phyloP scores from a whole-genome alignment of 306 rosid species.

The Coriaria nepalensis region DNA sequence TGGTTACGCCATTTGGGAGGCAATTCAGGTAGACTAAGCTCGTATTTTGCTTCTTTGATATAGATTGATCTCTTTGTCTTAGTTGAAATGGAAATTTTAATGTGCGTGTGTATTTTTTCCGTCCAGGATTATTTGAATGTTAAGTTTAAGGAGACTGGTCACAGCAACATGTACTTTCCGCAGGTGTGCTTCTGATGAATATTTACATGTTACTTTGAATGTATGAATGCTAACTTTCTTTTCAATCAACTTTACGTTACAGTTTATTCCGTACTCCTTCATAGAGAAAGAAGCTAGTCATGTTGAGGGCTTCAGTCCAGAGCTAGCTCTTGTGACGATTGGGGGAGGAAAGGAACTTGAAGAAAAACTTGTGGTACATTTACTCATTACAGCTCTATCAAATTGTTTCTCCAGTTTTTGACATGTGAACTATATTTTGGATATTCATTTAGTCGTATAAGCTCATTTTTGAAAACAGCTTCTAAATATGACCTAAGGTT shows the following conservation, averaged over 20 bases:
- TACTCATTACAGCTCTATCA: conserved; percentile 4
- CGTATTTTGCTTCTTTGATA: neutral
- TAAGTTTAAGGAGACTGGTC: conserved; percentile 93
- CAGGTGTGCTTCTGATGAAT: conserved; percentile 35
- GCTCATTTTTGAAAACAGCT: conserved; percentile 9
- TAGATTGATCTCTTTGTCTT: neutral
- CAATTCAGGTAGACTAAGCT: conserved; percentile 51
- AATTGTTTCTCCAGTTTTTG: neutral
- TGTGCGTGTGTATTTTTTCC: neutral
- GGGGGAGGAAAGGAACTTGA: conserved; percentile 99
- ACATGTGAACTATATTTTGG: neutral
- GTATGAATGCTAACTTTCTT: neutral
- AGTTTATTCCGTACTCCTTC: conserved; percentile 91
- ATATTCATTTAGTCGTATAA: conserved; percentile 1
- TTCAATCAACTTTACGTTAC: conserved; percentile 15
- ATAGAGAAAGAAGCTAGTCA: conserved; percentile 99
- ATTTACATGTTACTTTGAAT: neutral
- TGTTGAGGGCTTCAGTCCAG: conserved; percentile 95
- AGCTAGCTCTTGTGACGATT: conserved; percentile 74
- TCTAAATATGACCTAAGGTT: conserved; percentile 44
- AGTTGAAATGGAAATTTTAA: neutral
- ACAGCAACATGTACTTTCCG: conserved; percentile 91
- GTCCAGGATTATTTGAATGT: conserved; percentile 69
- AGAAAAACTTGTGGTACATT: conserved; percentile 86
- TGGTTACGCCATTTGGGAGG: conserved; percentile 94